Conservation (phyloP, 495 filamentous ascomycete species). For the Penicillium angulare region DNA sequence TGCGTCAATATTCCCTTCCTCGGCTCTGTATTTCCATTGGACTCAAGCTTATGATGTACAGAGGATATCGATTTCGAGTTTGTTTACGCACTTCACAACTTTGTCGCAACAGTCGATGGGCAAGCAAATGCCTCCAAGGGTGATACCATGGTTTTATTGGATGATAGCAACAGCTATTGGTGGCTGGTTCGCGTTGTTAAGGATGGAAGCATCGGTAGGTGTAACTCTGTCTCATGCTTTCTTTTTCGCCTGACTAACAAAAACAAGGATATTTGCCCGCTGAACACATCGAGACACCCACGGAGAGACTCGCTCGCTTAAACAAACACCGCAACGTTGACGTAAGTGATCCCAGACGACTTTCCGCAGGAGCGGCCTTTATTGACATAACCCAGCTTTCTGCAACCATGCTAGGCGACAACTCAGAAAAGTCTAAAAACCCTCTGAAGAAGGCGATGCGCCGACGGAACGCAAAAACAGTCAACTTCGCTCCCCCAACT, state of each 20-base stretch:
- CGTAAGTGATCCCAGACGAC: slow-evolving; percentile 50
- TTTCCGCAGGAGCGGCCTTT: too few species aligned
- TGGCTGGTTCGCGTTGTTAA: slow-evolving; percentile 97
- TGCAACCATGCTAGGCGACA: slow-evolving; percentile 90
- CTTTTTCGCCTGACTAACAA: slow-evolving; percentile 16
- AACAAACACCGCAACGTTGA: slow-evolving; percentile 99
- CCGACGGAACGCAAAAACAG: slow-evolving; percentile 82
- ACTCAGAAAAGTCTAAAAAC: slow-evolving; percentile 83
- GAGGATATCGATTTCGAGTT: slow-evolving; percentile 99
- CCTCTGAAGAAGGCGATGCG: slow-evolving; percentile 87
- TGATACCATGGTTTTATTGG: slow-evolving; percentile 99
- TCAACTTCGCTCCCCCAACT: slow-evolving; percentile 81
- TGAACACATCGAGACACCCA: slow-evolving; percentile 98
- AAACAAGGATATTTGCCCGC: slow-evolving; percentile 85
- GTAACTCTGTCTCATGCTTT: not conserved
- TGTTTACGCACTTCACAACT: slow-evolving; percentile 97
- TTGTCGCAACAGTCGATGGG: slow-evolving; percentile 95
- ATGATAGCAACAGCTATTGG: slow-evolving; percentile 99
- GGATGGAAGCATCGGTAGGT: slow-evolving; percentile 91
- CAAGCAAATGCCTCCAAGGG: slow-evolving; percentile 98
- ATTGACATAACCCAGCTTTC: too few species aligned
- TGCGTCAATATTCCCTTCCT: slow-evolving; percentile 48
- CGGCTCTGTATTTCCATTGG: not conserved
- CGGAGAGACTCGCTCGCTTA: slow-evolving; percentile 84
- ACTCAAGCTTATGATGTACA: slow-evolving; percentile 63